These are phyloP conservation scores for Phaeosphaeriaceae sp. DNA, from an alignment of 2,329 filamentous ascomycete species.

Conservation along the genomic window DNA sequence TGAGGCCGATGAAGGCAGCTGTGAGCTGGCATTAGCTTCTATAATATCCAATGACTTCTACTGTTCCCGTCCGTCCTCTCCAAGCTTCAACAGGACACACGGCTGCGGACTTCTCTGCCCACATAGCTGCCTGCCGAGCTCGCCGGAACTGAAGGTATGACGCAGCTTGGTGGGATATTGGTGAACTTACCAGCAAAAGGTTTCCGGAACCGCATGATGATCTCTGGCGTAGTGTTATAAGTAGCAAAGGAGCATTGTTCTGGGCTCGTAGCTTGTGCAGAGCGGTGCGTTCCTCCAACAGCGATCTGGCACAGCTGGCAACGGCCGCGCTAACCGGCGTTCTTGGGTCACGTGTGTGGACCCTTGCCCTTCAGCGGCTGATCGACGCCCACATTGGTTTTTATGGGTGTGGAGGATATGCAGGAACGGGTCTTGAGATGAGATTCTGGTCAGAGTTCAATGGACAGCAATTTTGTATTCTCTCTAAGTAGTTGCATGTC, in stretches of 20 bases:
- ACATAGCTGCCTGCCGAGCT: constrained; percentile 4
- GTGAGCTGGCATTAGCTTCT: constrained; percentile 10
- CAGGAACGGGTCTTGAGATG: constrained; percentile 5
- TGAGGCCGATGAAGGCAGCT: constrained; percentile 63
- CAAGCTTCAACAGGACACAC: neutral
- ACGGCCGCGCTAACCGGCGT: neutral
- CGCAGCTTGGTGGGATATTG: neutral
- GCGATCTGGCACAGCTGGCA: constrained; percentile 2
- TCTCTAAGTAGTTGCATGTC: neutral
- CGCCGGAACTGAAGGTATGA: constrained; percentile 1
- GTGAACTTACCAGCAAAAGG: constrained; percentile 79
- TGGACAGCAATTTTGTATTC: neutral
- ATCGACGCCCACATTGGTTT: constrained; percentile 3
- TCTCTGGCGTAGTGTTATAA: constrained; percentile 13
- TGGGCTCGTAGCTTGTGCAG: neutral
- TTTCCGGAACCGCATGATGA: constrained; percentile 79
- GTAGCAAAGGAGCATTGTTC: constrained; percentile 15
- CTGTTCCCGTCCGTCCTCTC: neutral
- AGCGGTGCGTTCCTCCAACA: constrained; percentile 1
- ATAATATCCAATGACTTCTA: constrained; percentile 3
- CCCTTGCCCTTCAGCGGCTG: neutral
- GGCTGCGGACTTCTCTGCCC: neutral
- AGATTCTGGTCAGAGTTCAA: neutral
- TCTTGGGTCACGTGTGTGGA: constrained; percentile 5
- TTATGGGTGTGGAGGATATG: constrained; percentile 2